phyloP scores from a whole-genome alignment of 78 protist species.

The Dictyostelium purpureum region DNA sequence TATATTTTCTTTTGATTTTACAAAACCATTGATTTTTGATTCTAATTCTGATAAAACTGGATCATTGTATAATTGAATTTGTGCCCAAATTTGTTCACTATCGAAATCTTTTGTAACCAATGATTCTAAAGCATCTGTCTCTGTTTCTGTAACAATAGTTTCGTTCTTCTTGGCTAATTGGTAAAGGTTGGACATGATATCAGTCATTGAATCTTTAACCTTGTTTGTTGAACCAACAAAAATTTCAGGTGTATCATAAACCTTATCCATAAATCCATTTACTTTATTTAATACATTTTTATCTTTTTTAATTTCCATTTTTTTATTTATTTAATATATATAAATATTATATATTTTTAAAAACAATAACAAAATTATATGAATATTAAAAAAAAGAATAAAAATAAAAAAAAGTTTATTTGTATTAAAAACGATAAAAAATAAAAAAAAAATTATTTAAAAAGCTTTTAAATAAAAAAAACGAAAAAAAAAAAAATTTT shows the following conservation, averaged over 20 bases:
- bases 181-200: neutral
- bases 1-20: neutral
- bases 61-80: conserved; percentile 67
- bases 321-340: too few relatives aligned
- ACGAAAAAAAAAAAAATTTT: too few relatives aligned
- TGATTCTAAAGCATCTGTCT: conserved; percentile 23
- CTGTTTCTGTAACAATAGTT: neutral
- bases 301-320: conserved; percentile 8
- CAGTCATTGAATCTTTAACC: neutral
- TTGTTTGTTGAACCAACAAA: conserved; percentile 8
- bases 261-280: neutral
- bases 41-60: conserved; percentile 25
- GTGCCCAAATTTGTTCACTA: conserved; percentile 82
- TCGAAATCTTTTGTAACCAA: conserved; percentile 71
- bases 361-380: too few relatives aligned
- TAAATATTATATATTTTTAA: too few relatives aligned
- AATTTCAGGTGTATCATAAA: conserved; percentile 33
- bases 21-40: neutral
- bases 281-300: conserved; percentile 1
- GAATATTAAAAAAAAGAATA: too few relatives aligned
- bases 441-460: too few relatives aligned
- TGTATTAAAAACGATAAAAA: too few relatives aligned
- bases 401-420: too few relatives aligned
- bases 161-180: conserved; percentile 62
- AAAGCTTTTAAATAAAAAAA: too few relatives aligned